Base-by-base conservation (phyloP, 2,329 filamentous ascomycete genomes). In the Alternaria arbusti region DNA sequence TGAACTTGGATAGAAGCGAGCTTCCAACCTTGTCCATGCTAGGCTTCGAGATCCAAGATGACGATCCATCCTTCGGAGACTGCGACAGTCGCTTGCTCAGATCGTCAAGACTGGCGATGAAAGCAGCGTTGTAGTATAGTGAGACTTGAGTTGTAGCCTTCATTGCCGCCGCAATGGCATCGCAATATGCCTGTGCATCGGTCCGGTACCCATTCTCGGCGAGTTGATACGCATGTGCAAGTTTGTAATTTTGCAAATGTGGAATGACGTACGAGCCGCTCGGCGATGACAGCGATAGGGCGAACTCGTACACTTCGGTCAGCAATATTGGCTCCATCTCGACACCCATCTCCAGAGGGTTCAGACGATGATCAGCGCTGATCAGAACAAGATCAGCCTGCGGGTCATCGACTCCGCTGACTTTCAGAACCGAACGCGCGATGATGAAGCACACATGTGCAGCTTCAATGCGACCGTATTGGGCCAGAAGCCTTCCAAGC, bases 301-400 rank as follows among this genome's bases (percentile, higher is more conserved):
- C 94, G 78, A 93, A 98, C 78, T 99, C 96, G 74, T 96, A 98
- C 0, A 97, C 89, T 79, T 99, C 96, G 45, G 93, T 98, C n/a
- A 99, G 86, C 54, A 97, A 84, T n/a, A 97, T 88, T 5, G 93
- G 88, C 75, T 98, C 94, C 7, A 92, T 86, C 72, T 98, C 94
- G 67, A 90, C 89, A 57, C 90, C 89, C 66, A 94, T 90, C 54
- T 92, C 89, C 55, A 90, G 87, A 7, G 89, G 86, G 63, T 91
- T 87, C 51, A 87, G 87, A 63, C 87, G 86, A 79, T 97, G 93
- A 77, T 98, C 92, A 13, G 91, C 91, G 15, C 96, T 95, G 22
- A 99, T 84, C 8, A 98, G 87, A 6, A 96, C 91, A 70, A 98
- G 91, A 72, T 90, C 89, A 4, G 91, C 87, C 49, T 89, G 88